These are phyloP conservation scores for Epichloe brachyelytri DNA, from an alignment of 2,329 filamentous ascomycete species.

Conservation along the genomic window DNA sequence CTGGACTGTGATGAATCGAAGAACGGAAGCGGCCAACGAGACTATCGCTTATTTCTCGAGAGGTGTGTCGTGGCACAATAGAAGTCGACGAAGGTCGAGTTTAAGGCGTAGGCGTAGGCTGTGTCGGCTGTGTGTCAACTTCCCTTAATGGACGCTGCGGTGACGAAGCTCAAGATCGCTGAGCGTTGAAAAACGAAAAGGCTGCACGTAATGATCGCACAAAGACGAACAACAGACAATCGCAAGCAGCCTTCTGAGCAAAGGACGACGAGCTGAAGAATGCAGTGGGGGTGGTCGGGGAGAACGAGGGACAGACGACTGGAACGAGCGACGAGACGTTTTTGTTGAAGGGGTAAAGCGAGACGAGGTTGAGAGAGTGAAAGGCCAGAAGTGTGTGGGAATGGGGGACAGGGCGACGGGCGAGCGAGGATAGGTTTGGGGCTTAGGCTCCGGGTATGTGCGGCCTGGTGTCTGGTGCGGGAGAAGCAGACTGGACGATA, in stretches of 20 bases:
- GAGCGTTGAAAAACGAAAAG: background rate
- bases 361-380: conserved; percentile 13
- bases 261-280: conserved; percentile 9
- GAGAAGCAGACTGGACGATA: background rate
- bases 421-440: conserved; percentile 4
- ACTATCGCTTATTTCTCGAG: background rate
- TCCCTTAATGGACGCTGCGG: background rate
- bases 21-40: background rate
- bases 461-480: background rate
- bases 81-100: background rate
- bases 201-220: background rate
- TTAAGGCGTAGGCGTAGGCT: background rate
- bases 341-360: conserved; percentile 24
- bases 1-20: background rate
- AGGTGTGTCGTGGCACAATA: background rate
- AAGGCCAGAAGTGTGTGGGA: background rate
- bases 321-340: conserved; percentile 25
- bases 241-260: background rate
- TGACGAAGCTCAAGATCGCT: background rate
- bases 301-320: conserved; percentile 23
- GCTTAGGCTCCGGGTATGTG: background rate
- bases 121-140: background rate
- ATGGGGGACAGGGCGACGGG: conserved; percentile 4
- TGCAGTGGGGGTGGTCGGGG: conserved; percentile 16
- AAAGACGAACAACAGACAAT: conserved; percentile 1